Conservation (phyloP, 805 yeast species). For the Cyberlindnera samutprakarnensis region DNA sequence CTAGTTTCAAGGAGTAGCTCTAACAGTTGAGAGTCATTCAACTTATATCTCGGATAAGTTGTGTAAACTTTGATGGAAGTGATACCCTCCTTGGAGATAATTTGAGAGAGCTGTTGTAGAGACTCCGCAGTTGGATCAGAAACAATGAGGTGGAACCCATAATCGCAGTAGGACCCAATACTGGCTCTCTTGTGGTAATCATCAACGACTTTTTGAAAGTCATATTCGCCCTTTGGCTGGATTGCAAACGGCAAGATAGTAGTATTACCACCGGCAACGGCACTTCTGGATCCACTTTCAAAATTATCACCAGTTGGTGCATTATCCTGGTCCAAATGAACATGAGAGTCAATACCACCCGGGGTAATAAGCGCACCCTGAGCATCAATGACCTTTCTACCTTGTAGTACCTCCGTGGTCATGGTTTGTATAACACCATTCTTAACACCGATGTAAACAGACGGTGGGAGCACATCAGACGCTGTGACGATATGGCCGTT, state of each 20-base stretch:
- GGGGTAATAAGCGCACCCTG: conserved; percentile 42
- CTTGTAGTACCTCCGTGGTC: conserved; percentile 23
- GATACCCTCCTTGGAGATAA: conserved; percentile 21
- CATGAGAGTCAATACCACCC: conserved; percentile 46
- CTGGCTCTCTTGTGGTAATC: conserved; percentile 18
- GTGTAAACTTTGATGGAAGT: conserved; percentile 29
- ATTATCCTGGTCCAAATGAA: conserved; percentile 37
- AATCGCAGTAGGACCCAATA: conserved; percentile 35
- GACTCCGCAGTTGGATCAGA: conserved; percentile 26
- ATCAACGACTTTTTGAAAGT: conserved; percentile 22
- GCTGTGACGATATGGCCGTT: conserved; percentile 28
- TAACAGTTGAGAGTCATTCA: conserved; percentile 33
- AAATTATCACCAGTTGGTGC: conserved; percentile 37
- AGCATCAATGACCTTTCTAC: conserved; percentile 32
- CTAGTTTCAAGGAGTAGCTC: conserved; percentile 33
- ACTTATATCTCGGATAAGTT: conserved; percentile 36
- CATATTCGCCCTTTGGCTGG: conserved; percentile 29
- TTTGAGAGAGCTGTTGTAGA: conserved; percentile 25
- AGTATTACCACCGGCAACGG: conserved; percentile 45
- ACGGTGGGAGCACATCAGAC: conserved; percentile 24
- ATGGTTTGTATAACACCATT: conserved; percentile 31
- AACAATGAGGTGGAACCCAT: conserved; percentile 40
- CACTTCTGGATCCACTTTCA: conserved; percentile 36
- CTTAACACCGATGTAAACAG: conserved; percentile 33
- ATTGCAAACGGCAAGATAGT: conserved; percentile 40